Evolutionary conservation across 495 filamentous ascomycete species (phyloP).

Genomic region (Neurospora sp.): DNA sequence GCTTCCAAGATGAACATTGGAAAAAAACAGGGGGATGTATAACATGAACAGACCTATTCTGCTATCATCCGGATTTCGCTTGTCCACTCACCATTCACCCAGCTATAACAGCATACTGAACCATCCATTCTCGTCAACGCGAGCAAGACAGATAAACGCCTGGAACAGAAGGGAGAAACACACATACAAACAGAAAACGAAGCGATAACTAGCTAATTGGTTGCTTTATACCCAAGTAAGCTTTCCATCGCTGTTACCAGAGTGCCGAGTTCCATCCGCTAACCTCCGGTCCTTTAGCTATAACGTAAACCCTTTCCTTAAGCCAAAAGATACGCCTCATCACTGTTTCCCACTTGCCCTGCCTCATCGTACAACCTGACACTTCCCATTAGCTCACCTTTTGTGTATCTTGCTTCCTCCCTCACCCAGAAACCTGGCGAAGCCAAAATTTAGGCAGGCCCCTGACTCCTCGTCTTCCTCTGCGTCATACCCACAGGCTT

Average conservation of each 20-base stretch:
- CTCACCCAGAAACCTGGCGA: neutral
- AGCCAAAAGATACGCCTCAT: neutral
- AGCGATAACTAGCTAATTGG: neutral
- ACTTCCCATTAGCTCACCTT: neutral
- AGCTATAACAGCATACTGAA: neutral
- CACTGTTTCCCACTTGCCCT: neutral
- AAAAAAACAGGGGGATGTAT: neutral
- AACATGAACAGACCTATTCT: neutral
- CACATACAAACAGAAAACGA: neutral
- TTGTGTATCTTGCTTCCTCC: neutral
- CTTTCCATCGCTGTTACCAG: neutral
- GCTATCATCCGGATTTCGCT: neutral
- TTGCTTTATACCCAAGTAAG: neutral
- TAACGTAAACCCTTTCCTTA: neutral
- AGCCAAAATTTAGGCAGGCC: constrained; percentile 16
- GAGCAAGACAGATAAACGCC: neutral
- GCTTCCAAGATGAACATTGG: neutral
- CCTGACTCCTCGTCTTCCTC: constrained; percentile 38
- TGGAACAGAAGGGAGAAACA: neutral
- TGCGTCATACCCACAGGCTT: constrained; percentile 26
- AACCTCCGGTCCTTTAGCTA: neutral
- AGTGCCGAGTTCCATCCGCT: neutral
- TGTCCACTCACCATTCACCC: neutral
- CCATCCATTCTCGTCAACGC: neutral
- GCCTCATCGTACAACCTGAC: neutral